These are phyloP conservation scores for Brettanomyces sp. DNA, from an alignment of 805 yeast species.

Conservation along the genomic window DNA sequence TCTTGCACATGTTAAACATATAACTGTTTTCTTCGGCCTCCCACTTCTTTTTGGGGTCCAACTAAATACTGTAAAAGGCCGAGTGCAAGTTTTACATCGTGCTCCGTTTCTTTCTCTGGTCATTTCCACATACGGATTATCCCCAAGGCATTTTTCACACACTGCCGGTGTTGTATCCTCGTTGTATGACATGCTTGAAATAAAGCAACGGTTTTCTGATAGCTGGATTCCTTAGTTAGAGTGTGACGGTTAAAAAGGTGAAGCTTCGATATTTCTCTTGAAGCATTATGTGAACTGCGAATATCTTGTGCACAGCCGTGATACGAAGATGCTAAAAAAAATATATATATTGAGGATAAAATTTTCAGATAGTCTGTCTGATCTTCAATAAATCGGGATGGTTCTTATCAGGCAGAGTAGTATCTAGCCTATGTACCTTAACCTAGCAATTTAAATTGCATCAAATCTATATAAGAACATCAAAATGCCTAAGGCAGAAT, in stretches of 20 bases:
- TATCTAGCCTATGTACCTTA: neutral
- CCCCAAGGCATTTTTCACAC: constrained; percentile 69
- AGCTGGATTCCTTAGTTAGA: neutral
- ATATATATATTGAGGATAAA: too few relatives aligned
- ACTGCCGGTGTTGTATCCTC: constrained; percentile 42
- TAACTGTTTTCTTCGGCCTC: constrained; percentile 48
- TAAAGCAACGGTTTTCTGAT: too few relatives aligned
- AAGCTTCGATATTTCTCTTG: too few relatives aligned
- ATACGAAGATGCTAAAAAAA: too few relatives aligned
- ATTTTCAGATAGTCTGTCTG: too few relatives aligned
- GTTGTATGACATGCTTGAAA: constrained; percentile 6
- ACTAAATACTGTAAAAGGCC: constrained; percentile 73
- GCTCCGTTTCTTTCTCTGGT: constrained; percentile 60
- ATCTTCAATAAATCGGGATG: neutral
- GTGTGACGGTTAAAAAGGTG: too few relatives aligned
- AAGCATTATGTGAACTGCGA: too few relatives aligned
- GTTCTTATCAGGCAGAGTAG: neutral
- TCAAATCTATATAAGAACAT: too few relatives aligned
- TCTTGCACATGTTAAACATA: constrained; percentile 75
- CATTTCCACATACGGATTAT: constrained; percentile 58
- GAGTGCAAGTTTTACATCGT: constrained; percentile 78
- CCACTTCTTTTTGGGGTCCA: constrained; percentile 48
- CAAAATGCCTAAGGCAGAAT: constrained; percentile 25
- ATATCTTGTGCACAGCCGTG: too few relatives aligned
- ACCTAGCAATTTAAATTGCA: too few relatives aligned